A percentile compares a stretch with the other conserved stretches of the same genome.
These are phyloP conservation scores for Erysimum cheiranthoides DNA, from an alignment of 345 rosid species.

Conservation along the genomic window DNA sequence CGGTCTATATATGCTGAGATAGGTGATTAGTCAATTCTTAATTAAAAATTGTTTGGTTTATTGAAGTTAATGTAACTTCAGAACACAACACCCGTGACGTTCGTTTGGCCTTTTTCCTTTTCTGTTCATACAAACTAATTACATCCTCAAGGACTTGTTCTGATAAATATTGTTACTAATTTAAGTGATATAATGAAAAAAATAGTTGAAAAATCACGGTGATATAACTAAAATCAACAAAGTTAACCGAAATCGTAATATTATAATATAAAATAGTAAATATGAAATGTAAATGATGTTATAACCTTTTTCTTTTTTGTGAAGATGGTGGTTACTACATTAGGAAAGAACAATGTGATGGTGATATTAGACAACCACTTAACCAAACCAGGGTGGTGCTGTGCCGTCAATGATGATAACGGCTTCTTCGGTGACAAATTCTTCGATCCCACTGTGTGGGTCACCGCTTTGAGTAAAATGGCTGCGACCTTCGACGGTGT, in stretches of 20 bases:
- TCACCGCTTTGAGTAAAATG: conserved; percentile 65
- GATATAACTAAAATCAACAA: neutral
- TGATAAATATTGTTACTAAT: neutral
- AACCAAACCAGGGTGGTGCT: conserved; percentile 95
- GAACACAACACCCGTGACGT: conserved; percentile 39
- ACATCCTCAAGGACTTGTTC: neutral
- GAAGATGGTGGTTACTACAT: conserved; percentile 78
- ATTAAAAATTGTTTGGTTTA: conserved; percentile 36
- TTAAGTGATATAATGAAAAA: neutral
- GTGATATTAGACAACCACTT: conserved; percentile 91
- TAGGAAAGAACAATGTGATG: conserved; percentile 74
- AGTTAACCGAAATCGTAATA: conserved; percentile 1
- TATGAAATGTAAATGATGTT: neutral
- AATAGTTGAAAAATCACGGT: neutral
- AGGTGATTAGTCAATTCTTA: conserved; percentile 24
- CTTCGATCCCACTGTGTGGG: conserved; percentile 79
- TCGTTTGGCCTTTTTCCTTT: conserved; percentile 38
- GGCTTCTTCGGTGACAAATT: conserved; percentile 89
- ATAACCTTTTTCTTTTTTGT: neutral
- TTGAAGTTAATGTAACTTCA: conserved; percentile 31
- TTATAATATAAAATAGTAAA: neutral
- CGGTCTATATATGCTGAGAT: conserved; percentile 11
- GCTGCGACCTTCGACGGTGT: conserved; percentile 69
- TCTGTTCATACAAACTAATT: conserved; percentile 5
- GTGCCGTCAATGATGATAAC: conserved; percentile 70